Base-by-base conservation (phyloP, 1,139 yeast species). In the Lodderomyces beijingensis region DNA sequence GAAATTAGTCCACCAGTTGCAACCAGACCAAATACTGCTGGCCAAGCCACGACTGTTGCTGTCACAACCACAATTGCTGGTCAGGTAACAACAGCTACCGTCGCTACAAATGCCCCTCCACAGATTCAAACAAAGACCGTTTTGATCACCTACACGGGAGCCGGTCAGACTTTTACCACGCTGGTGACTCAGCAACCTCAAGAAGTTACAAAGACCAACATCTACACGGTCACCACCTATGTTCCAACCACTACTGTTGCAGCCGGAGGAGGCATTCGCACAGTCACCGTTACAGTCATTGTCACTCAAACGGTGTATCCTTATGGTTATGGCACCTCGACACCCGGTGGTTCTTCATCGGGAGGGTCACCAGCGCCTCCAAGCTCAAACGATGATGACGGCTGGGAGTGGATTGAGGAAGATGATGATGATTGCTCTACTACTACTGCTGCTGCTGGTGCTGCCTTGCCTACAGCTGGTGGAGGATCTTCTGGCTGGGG, bases 401-500 rank as follows among this genome's bases (percentile, higher is more conserved):
- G 35, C 13, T 43, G 44, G 35, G 47, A 44, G 23, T 41, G 40
- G 30, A 36, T 33, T 13, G 43, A 32, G 27, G 43, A 36, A 16
- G 42, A 36, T 17, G 43, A 33, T 31, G 43, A 34, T 11, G 32
- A 28, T 13, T 34, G 39, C 20, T 25, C 34, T 7, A 28, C 42
- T 15, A 39, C 34, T 19, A 35, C 43, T 11, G 32, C 20, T n/a
- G 30, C 31, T 20, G 13, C 32, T 13, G 36, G 42, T 11, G 32
- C 20, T n/a, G 30, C 31, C 18, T 17, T 30, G 12, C 21, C 28
- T 18, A 27, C 34, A 9, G 23, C 16, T 10, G 36, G 37, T 8
- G n/a, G n/a, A n/a, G n/a, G n/a, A n/a, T n/a, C n/a, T n/a, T n/a
- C n/a, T n/a, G n/a, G n/a, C n/a, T n/a, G n/a, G n/a, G n/a, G n/a